Evolutionary conservation across 495 filamentous ascomycete genomes (phyloP).

Genomic region (Pseudevernia furfuracea): DNA sequence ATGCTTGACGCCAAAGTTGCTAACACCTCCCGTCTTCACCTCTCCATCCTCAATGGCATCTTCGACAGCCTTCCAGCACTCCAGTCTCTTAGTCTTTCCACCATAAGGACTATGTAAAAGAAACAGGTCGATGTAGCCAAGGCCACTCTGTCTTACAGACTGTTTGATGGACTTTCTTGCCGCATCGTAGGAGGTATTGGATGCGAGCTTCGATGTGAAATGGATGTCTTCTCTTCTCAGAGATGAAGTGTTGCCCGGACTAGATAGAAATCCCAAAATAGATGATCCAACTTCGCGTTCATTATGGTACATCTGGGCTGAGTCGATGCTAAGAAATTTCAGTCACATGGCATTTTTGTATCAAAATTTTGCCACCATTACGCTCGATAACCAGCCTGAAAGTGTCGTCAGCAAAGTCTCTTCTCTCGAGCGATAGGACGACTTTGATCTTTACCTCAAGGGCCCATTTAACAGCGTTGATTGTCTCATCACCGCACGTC

Average conservation of each 20-base stretch:
- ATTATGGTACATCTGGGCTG: constrained; percentile 58
- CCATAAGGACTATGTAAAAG: constrained; percentile 60
- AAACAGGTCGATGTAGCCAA: constrained; percentile 66
- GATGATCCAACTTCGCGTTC: constrained; percentile 52
- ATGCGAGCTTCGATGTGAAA: constrained; percentile 60
- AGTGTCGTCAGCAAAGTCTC: neutral
- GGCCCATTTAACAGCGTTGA: constrained; percentile 42
- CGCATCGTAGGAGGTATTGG: constrained; percentile 48
- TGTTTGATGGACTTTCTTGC: constrained; percentile 49
- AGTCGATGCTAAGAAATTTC: constrained; percentile 42
- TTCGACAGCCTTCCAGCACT: constrained; percentile 58
- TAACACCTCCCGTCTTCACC: constrained; percentile 54
- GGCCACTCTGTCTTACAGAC: constrained; percentile 45
- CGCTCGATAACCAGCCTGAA: constrained; percentile 30
- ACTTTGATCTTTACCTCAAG: constrained; percentile 29
- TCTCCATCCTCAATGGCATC: constrained; percentile 56
- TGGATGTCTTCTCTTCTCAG: constrained; percentile 53
- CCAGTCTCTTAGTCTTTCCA: constrained; percentile 48
- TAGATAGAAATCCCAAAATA: constrained; percentile 44
- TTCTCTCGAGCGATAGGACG: neutral
- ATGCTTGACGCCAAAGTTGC: constrained; percentile 61
- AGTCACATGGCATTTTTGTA: neutral
- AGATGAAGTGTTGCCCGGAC: constrained; percentile 32
- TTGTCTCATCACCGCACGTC: constrained; percentile 45
- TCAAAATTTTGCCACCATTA: constrained; percentile 6